Evolutionary conservation across 441 rosid genomes (phyloP), one percentile per base, ranked within the genome.

Genomic region (Geranium incanum): DNA sequence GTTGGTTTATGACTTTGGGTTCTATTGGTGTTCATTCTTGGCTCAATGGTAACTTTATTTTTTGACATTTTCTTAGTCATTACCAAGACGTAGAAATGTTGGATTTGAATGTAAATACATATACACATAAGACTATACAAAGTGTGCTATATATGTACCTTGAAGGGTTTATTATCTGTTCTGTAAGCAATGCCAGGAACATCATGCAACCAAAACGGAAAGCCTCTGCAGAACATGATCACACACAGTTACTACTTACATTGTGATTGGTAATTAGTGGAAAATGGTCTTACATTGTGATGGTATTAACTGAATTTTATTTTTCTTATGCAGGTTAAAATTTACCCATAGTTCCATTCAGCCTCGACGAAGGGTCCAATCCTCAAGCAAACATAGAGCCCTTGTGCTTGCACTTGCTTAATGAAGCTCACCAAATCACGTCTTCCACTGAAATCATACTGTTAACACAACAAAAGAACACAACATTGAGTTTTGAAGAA

Each of bases 341-440:
- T 16, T 8, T 80, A 91, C 98, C 98, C 98, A n/a, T 93, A 93
- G 63, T 82, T 81, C 98, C 98, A 91, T 79, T 93, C 98, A 16
- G 84, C 79, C 75, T 93, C 96, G 63, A 93, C 79, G 79, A 68
- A 93, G 41, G 98, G 98, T 69, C 98, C 98, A 78, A 93, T 93
- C 65, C 97, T 86, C 33, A 93, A 87, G 77, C 87, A 80, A 21
- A 60, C 97, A 75, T 87, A 89, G 18, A 93, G 90, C 38, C 93
- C 95, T 74, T 89, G 97, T 0, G 92, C 86, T 80, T 84, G 91
- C 36, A 89, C 78, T 76, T 89, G 92, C 79, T 87, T 93, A 0
- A 93, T 78, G 80, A 93, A 93, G 60, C 71, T 83, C 23, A 93
- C 92, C 71, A 93, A 73, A 60, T 93, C 97, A 63, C 82, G 57